Evolutionary conservation across 2,329 filamentous ascomycete species (phyloP).

Genomic region (Diaporthe velutina): DNA sequence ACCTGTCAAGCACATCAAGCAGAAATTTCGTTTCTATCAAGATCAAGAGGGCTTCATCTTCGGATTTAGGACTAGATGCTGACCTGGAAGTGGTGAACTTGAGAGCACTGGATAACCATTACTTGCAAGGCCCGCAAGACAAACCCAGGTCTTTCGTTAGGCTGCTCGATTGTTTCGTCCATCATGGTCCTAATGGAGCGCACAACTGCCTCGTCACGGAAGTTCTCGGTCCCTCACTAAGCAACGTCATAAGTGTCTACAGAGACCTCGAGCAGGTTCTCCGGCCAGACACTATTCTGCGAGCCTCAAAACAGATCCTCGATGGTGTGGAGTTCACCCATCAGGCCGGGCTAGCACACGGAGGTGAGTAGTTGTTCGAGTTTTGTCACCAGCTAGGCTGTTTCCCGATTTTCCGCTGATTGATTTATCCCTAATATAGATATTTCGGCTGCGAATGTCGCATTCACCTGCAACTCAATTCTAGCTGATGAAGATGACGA

Average conservation of each 20-base stretch:
- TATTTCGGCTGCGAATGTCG: not conserved
- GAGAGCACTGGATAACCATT: not conserved
- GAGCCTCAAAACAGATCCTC: not conserved
- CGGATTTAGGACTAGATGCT: not conserved
- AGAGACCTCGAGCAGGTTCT: not conserved
- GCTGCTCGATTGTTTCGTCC: not conserved
- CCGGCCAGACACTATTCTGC: not conserved
- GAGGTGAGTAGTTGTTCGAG: not conserved
- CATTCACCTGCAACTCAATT: not conserved
- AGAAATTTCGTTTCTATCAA: not conserved
- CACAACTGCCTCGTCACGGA: not conserved
- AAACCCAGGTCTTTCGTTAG: not conserved
- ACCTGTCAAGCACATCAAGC: not conserved
- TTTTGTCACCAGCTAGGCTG: not conserved
- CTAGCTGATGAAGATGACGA: not conserved
- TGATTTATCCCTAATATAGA: not conserved
- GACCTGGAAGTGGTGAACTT: not conserved
- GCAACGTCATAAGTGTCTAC: not conserved
- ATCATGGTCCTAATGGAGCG: not conserved
- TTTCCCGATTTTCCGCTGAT: not conserved
- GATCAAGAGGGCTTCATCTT: not conserved
- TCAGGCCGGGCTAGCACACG: not conserved
- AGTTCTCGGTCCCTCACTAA: not conserved
- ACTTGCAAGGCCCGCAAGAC: not conserved
- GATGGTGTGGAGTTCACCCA: not conserved